Conservation (phyloP, 257 asterid genomes). For the Penstemon davidsonii region DNA sequence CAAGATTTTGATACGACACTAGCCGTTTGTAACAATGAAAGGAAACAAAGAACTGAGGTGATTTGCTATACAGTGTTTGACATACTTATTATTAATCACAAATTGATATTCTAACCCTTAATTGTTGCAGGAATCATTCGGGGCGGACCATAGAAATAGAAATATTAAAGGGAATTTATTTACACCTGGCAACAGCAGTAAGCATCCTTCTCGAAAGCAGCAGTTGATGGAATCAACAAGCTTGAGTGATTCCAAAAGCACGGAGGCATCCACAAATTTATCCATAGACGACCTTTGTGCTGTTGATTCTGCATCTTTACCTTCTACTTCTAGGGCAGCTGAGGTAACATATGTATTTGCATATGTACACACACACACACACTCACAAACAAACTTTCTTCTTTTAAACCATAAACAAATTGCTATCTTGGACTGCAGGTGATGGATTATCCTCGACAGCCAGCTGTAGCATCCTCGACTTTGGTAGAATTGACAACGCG, state of each 20-base stretch:
- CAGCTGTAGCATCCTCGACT: constrained; percentile 65
- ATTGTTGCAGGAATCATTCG: constrained; percentile 54
- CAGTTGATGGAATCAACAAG: constrained; percentile 57
- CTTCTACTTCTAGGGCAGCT: constrained; percentile 66
- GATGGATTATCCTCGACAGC: constrained; percentile 58
- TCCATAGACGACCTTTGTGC: constrained; percentile 53
- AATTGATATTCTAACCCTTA: constrained; percentile 11
- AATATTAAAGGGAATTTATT: constrained; percentile 54
- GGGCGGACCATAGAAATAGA: constrained; percentile 67
- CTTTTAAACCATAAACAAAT: constrained; percentile 1
- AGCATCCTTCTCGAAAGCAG: constrained; percentile 72
- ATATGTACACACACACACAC: too few relatives aligned
- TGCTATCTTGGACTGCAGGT: constrained; percentile 34
- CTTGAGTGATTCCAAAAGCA: constrained; percentile 64
- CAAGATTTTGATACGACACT: constrained; percentile 94
- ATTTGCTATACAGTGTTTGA: constrained; percentile 1
- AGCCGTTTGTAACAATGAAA: constrained; percentile 82
- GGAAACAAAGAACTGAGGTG: constrained; percentile 87
- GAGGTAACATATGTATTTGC: constrained; percentile 50
- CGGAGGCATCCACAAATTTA: constrained; percentile 62
- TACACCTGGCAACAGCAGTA: constrained; percentile 51
- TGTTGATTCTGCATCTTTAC: constrained; percentile 59
- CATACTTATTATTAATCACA: neutral
- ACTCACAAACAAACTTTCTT: too few relatives aligned
- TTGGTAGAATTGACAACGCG: constrained; percentile 86